Evolutionary conservation across 208 protist species (phyloP).

Genomic region (Acanthamoeba healyi): DNA sequence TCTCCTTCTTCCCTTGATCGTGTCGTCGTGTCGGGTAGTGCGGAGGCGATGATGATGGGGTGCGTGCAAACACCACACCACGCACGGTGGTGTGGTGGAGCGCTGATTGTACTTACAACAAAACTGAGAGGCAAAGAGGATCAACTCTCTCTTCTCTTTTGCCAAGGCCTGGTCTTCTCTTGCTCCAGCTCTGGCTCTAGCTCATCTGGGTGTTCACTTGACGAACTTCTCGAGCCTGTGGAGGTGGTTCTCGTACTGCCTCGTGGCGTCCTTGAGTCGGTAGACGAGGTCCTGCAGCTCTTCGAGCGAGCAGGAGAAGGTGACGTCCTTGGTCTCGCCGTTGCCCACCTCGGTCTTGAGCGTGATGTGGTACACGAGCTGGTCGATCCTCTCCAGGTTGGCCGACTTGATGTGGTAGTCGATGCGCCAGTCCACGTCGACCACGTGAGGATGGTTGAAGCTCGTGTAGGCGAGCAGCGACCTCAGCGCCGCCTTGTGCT

Average conservation of each 20-base stretch:
- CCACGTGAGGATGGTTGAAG: slow-evolving; percentile 71
- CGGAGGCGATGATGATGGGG: no score
- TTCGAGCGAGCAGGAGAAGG: slow-evolving; percentile 68
- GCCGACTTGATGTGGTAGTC: slow-evolving; percentile 76
- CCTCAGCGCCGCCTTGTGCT: slow-evolving; percentile 60
- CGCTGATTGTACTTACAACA: slow-evolving; percentile 29
- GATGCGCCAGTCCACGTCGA: slow-evolving; percentile 73
- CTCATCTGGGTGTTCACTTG: slow-evolving; percentile 5
- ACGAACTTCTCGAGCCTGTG: slow-evolving; percentile 49
- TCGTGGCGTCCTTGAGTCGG: slow-evolving; percentile 64
- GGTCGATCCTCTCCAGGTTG: slow-evolving; percentile 64
- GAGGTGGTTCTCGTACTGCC: slow-evolving; percentile 72
- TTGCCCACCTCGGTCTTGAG: slow-evolving; percentile 76
- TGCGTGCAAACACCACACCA: no score
- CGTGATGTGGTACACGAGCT: slow-evolving; percentile 73
- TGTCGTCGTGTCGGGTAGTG: background rate
- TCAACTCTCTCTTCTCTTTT: background rate
- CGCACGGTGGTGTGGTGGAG: no score
- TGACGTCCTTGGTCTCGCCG: slow-evolving; percentile 65
- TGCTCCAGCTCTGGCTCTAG: background rate
- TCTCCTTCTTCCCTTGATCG: background rate
- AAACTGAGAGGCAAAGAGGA: background rate
- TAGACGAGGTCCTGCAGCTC: slow-evolving; percentile 77
- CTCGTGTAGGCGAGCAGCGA: slow-evolving; percentile 67
- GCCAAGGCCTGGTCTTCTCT: background rate